These are phyloP conservation scores for Metschnikowia anglica DNA, from an alignment of 805 yeast genomes.

Conservation along the genomic window DNA sequence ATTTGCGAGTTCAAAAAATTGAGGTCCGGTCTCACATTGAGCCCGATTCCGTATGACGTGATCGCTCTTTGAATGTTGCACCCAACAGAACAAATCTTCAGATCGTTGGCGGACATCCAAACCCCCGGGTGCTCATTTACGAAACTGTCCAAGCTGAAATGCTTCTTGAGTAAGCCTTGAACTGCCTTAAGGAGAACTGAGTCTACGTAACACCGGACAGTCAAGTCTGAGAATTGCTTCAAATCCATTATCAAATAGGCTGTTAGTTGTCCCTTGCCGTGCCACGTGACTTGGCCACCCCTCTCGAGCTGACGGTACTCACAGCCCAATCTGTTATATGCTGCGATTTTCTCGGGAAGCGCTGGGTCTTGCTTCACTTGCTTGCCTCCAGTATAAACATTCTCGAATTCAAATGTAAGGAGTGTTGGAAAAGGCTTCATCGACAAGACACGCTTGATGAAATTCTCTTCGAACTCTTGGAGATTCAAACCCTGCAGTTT, in stretches of 20 bases:
- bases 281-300: slow-evolving; percentile 97
- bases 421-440: slow-evolving; percentile 64
- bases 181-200: slow-evolving; percentile 59
- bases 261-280: slow-evolving; percentile 93
- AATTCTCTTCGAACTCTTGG: slow-evolving; percentile 47
- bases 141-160: slow-evolving; percentile 44
- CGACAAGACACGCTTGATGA: slow-evolving; percentile 40
- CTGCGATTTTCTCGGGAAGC: slow-evolving; percentile 25
- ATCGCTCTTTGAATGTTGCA: slow-evolving; percentile 80
- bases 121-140: slow-evolving; percentile 82
- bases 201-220: slow-evolving; percentile 64
- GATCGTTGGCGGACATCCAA: slow-evolving; percentile 55
- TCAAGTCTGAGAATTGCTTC: slow-evolving; percentile 52
- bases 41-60: slow-evolving; percentile 86
- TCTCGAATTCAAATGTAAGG: slow-evolving; percentile 79
- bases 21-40: slow-evolving; percentile 75
- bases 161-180: slow-evolving; percentile 44
- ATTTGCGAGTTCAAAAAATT: slow-evolving; percentile 66
- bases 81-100: slow-evolving; percentile 86
- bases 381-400: slow-evolving; percentile 90
- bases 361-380: slow-evolving; percentile 60
- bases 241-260: slow-evolving; percentile 73
- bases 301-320: slow-evolving; percentile 74
- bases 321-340: slow-evolving; percentile 44
- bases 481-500: slow-evolving; percentile 40